Evolutionary conservation across 2,329 filamentous ascomycete genomes (phyloP).

Genomic region (Diaporthe sp.): DNA sequence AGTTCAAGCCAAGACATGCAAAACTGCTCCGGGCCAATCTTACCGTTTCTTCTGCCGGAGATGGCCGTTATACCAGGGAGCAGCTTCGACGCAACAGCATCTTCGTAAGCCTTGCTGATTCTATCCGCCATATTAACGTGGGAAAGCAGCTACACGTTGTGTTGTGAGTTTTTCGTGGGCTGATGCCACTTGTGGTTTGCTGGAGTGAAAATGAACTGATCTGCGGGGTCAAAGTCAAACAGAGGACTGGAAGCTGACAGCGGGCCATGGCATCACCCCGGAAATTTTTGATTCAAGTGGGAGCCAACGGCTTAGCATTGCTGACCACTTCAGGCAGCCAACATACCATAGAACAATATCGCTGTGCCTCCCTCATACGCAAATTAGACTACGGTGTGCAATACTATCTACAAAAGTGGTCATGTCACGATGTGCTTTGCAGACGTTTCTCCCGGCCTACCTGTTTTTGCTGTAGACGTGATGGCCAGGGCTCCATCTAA

Average conservation of each 20-base stretch:
- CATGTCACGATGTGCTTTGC: neutral
- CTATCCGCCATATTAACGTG: neutral
- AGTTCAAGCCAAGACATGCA: no score
- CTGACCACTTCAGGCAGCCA: neutral
- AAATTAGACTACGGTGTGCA: neutral
- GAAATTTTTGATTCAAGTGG: no score
- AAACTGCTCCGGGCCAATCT: neutral
- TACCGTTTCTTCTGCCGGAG: slow-evolving; percentile 39
- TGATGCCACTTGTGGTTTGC: no score
- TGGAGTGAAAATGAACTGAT: neutral
- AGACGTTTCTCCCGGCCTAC: no score
- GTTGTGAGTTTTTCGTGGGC: no score
- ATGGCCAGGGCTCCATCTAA: no score
- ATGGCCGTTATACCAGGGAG: slow-evolving; percentile 38
- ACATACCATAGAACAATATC: neutral
- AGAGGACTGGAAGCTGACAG: neutral
- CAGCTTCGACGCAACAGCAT: slow-evolving; percentile 37
- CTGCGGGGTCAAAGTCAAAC: neutral
- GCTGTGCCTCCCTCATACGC: neutral
- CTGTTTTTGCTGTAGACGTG: no score
- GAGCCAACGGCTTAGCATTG: neutral
- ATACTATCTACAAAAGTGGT: neutral
- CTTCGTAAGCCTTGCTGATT: slow-evolving; percentile 37
- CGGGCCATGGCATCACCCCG: no score
- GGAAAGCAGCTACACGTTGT: neutral